Evolutionary conservation across 768 basidiomycete genomes (phyloP), one percentile per base, ranked within the genome.

Genomic region (Auricularia auricula-judae): DNA sequence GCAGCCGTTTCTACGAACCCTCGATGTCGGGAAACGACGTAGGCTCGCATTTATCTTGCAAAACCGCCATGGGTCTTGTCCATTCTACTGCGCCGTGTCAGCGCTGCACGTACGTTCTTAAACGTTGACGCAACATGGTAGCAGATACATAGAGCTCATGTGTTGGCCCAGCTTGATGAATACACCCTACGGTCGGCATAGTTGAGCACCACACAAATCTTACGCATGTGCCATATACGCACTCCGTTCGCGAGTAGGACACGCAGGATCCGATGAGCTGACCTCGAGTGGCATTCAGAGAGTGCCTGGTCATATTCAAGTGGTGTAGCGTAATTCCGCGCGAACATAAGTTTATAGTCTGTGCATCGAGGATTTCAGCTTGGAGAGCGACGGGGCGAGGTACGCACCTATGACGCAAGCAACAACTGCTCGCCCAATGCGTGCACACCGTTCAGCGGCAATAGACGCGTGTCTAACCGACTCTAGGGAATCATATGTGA

Each of bases 1-100:
- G 73, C 97, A 98, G 71, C 88, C 89, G 23, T 10, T 34, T 59
- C 23, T 33, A 29, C 56, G 56, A 10, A 59, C 56, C 56, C 34
- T 93, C 84, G 11, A 98, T 74, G 65, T 87, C 87, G 68, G 87
- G 82, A 66, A 91, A 86, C 0, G 87, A 82, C 1, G 95, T 96
- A 1, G 94, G 90, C 65, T 90, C 88, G 74, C 97, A 99, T 71
- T 88, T 89, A 76, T 98, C 97, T 73, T 98, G 95, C 65, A 92
- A 75, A 4, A 82, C 82, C 54, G 79, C 75, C 82, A 84, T 81
- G 0, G 80, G 80, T 12, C 69, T 71, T 1, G 82, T 83, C 87
- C 86, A 88, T 70, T 88, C 86, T 33, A 76, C 82, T 84, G 36
- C 68, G 67, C 64, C 51, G 64, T 60, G 23, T 68, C 65, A 68